Base-by-base conservation (phyloP, 2,329 filamentous ascomycete species). In the Exophiala mesophila region DNA sequence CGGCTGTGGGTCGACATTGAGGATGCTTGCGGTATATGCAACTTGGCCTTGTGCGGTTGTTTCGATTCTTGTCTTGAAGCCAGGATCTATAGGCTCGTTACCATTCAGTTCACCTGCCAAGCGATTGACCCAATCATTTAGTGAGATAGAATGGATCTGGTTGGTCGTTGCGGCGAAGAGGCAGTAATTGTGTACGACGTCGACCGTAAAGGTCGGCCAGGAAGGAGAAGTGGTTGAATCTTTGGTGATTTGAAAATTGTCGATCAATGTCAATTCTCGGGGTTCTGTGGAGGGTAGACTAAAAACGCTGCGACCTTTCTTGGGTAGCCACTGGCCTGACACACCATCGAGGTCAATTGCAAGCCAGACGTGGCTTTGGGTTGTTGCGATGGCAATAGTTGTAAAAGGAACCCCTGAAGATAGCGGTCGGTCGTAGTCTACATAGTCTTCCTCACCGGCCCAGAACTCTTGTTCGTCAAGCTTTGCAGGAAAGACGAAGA, bases 271-370 rank as follows among this genome's bases (percentile, higher is more conserved):
- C 15, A 73, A 55, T 29, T 70, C 66, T 31, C 63, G 60, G 7
- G 65, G 60, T 16, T 70, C 65, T 3, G 62, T 64, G 13, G 64
- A 42, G 24, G 67, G 66, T 9, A 63, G 61, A 18, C 57, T 61
- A 53, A 70, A 70, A 1, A 61, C 56, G 37, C 63, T 64, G 36
- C 60, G 64, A 38, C 56, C 63, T 13, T 60, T 59, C 39, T 63
- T 67, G 1, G 78, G 78, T 5, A 82, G 68, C 79, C 79, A 83
- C 54, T 78, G 74, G 5, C 75, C 78, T 52, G 80, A 71, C 2
- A 83, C 70, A 0, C 77, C 78, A 37, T 80, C 74, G 21, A 81
- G 58, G 51, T 82, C 76, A 19, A 83, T 66, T 47, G 74, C 80
- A 21, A 81, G 59, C 49, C 80, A 74, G 5, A 82, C 65, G 41